Percentiles rank a stretch among this genome's conserved stretches.
These are phyloP conservation scores for Rhodotorula diobovata DNA, from an alignment of 768 basidiomycete species.

Conservation along the genomic window DNA sequence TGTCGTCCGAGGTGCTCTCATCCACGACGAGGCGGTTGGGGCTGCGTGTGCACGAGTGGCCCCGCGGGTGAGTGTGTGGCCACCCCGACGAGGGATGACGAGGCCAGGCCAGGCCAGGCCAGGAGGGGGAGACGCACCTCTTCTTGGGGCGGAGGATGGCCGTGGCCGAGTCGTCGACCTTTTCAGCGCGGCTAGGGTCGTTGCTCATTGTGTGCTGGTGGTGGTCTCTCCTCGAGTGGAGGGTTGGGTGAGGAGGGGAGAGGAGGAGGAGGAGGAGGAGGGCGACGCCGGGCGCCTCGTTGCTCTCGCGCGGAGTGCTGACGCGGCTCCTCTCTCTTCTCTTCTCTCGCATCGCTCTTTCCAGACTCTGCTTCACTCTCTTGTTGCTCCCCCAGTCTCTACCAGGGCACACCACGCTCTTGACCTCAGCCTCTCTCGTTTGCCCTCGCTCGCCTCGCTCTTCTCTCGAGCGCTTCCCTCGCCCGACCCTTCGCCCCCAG, in stretches of 20 bases:
- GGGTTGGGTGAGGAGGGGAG: too few species aligned
- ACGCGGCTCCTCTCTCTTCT: too few species aligned
- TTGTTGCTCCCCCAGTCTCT: not conserved
- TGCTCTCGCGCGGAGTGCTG: too few species aligned
- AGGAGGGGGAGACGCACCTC: constrained; percentile 62
- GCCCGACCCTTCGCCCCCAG: too few species aligned
- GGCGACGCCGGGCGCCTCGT: not conserved
- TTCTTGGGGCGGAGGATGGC: constrained; percentile 96
- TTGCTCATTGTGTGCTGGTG: constrained; percentile 24
- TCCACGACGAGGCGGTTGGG: constrained; percentile 98
- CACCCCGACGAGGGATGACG: constrained; percentile 19
- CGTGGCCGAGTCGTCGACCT: constrained; percentile 74
- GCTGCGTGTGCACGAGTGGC: constrained; percentile 50
- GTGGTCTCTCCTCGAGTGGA: not conserved
- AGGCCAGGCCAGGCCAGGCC: not conserved
- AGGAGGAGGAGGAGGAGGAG: not conserved
- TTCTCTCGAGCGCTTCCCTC: too few species aligned
- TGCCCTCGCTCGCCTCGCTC: not conserved
- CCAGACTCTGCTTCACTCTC: not conserved
- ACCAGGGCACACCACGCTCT: not conserved
- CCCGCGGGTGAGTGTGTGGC: not conserved
- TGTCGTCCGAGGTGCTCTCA: constrained; percentile 88
- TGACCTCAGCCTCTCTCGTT: not conserved
- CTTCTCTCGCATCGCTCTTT: too few species aligned
- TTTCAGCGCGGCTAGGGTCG: constrained; percentile 33